Evolutionary conservation across 2,329 filamentous ascomycete species (phyloP).

Genomic region (Immersiporthe knoxdaviesiana): DNA sequence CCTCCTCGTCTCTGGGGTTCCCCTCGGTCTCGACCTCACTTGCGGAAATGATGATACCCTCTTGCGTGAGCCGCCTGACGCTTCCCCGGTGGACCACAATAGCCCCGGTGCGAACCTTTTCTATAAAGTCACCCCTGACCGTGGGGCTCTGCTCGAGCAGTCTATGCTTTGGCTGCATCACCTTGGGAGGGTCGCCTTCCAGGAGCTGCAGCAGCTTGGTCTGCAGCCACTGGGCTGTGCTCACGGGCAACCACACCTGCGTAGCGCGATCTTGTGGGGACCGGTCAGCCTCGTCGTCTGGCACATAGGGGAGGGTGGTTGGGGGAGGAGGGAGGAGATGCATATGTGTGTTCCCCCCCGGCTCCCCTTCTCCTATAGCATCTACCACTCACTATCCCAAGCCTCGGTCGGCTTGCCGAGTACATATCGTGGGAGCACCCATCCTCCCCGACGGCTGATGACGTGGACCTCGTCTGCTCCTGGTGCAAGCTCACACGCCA

Average conservation of each 20-base stretch:
- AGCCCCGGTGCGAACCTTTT: slow-evolving; percentile 39
- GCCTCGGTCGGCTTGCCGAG: slow-evolving; percentile 42
- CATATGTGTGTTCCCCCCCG: not conserved
- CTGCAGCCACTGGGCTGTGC: slow-evolving; percentile 37
- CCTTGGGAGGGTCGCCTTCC: slow-evolving; percentile 38
- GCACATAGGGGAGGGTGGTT: too few species aligned
- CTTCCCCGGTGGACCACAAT: slow-evolving; percentile 40
- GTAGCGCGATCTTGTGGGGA: slow-evolving; percentile 36
- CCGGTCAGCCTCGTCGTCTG: slow-evolving; percentile 8
- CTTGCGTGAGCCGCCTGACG: slow-evolving; percentile 38
- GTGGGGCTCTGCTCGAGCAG: slow-evolving; percentile 42
- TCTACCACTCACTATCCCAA: slow-evolving; percentile 39
- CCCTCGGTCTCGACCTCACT: slow-evolving; percentile 25
- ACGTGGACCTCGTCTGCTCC: slow-evolving; percentile 41
- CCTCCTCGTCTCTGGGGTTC: slow-evolving; percentile 31
- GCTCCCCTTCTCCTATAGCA: too few species aligned
- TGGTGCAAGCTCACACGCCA: slow-evolving; percentile 42
- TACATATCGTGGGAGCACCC: slow-evolving; percentile 43
- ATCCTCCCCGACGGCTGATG: slow-evolving; percentile 43
- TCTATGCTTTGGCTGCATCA: slow-evolving; percentile 40
- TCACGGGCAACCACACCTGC: slow-evolving; percentile 37
- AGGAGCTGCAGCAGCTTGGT: slow-evolving; percentile 38
- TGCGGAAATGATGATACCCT: slow-evolving; percentile 35
- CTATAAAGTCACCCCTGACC: slow-evolving; percentile 39
- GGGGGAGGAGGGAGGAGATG: not conserved